A percentile compares a stretch with the other conserved stretches of the same genome.
Evolutionary conservation across 495 filamentous ascomycete genomes (phyloP).

Genomic region (Neurospora sp.): DNA sequence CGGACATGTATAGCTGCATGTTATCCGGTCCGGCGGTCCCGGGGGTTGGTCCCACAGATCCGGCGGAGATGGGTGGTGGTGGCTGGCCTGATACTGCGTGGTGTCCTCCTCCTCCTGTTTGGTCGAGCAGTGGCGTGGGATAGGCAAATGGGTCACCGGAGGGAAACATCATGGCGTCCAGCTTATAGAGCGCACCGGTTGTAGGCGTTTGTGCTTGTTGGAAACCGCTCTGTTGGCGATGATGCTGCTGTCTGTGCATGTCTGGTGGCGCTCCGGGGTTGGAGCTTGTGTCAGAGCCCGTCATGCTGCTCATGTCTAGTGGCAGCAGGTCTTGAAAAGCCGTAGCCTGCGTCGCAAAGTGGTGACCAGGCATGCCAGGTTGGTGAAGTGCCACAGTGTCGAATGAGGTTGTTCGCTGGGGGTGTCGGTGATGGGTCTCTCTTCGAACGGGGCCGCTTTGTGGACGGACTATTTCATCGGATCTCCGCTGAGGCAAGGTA

Average conservation of each 20-base stretch:
- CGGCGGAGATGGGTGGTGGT: not conserved
- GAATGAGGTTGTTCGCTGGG: conserved; percentile 24
- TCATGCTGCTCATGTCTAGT: conserved; percentile 16
- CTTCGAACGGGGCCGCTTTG: conserved; percentile 16
- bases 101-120: conserved; percentile 18
- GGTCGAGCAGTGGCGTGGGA: conserved; percentile 65
- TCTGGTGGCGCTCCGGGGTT: conserved; percentile 14
- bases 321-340: conserved; percentile 21
- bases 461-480: conserved; percentile 39
- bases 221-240: conserved; percentile 10
- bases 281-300: conserved; percentile 8
- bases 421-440: conserved; percentile 9
- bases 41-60: not conserved
- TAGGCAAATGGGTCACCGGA: conserved; percentile 85
- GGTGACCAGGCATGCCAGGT: conserved; percentile 12
- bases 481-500: conserved; percentile 26
- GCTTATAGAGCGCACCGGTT: conserved; percentile 48
- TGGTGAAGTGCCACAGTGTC: conserved; percentile 22
- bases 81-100: conserved; percentile 9
- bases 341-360: conserved; percentile 9
- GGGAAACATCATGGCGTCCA: conserved; percentile 87
- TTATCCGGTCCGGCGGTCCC: conserved; percentile 7
- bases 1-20: conserved; percentile 32
- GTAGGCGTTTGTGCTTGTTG: conserved; percentile 20
- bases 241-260: conserved; percentile 9